These are phyloP conservation scores for Macroventuria anomochaeta DNA, from an alignment of 2,329 filamentous ascomycete genomes.

Conservation along the genomic window DNA sequence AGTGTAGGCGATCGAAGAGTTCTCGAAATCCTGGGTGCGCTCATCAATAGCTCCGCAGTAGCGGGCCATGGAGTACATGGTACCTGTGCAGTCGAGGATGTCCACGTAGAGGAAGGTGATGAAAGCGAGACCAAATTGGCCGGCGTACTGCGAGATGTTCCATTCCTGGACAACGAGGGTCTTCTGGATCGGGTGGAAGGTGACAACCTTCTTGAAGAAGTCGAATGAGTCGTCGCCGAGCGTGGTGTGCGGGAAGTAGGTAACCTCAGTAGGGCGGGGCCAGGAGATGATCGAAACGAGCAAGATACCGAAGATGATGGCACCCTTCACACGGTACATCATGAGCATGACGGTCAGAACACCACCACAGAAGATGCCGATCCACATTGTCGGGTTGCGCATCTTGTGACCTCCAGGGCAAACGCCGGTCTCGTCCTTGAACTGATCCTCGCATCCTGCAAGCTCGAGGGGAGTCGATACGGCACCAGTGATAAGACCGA, in stretches of 20 bases:
- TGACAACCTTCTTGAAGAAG: constrained; percentile 88
- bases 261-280: constrained; percentile 77
- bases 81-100: constrained; percentile 85
- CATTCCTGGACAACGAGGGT: constrained; percentile 76
- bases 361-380: constrained; percentile 86
- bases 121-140: constrained; percentile 81
- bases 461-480: constrained; percentile 72
- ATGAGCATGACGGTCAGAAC: constrained; percentile 80
- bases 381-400: constrained; percentile 83
- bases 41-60: constrained; percentile 83
- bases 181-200: constrained; percentile 77
- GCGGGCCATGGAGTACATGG: constrained; percentile 86
- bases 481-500: constrained; percentile 77
- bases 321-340: constrained; percentile 86
- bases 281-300: constrained; percentile 89
- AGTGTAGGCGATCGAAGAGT: constrained; percentile 81
- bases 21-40: constrained; percentile 84
- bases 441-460: constrained; percentile 72
- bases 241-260: constrained; percentile 77
- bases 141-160: constrained; percentile 70
- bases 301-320: constrained; percentile 81
- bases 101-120: constrained; percentile 92
- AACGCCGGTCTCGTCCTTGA: constrained; percentile 51
- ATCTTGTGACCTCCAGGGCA: constrained; percentile 75
- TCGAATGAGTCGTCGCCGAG: constrained; percentile 75